Evolutionary conservation across 495 filamentous ascomycete genomes (phyloP).

Genomic region (Talaromyces liani): DNA sequence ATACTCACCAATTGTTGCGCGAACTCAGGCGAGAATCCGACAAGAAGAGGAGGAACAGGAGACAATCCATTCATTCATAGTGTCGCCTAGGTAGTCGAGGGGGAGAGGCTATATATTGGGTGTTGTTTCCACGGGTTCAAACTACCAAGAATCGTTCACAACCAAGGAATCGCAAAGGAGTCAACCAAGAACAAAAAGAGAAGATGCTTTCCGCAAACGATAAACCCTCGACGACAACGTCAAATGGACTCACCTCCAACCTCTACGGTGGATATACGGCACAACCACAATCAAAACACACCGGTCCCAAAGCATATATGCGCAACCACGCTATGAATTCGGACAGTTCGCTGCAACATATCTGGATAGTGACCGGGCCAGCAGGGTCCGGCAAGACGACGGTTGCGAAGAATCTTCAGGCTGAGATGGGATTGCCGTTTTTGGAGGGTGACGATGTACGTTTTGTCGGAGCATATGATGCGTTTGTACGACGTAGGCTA

Average conservation of each 20-base stretch:
- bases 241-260: conserved; percentile 7
- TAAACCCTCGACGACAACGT: conserved; percentile 1
- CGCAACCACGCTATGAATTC: conserved; percentile 16
- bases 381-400: conserved; percentile 96
- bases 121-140: background rate
- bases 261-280: conserved; percentile 7
- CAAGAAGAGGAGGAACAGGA: background rate
- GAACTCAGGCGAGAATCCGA: background rate
- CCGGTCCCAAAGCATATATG: conserved; percentile 17
- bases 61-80: background rate
- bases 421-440: conserved; percentile 66
- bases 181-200: background rate
- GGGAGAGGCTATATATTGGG: background rate
- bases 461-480: conserved; percentile 10
- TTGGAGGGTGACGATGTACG: conserved; percentile 95
- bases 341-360: conserved; percentile 54
- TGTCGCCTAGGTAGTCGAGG: background rate
- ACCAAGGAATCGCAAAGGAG: background rate
- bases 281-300: background rate
- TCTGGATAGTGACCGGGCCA: conserved; percentile 96
- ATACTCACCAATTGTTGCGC: background rate
- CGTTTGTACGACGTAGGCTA: background rate
- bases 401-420: conserved; percentile 70
- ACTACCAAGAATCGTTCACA: background rate
- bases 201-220: conserved; percentile 6